Percentiles rank a stretch among this genome's conserved stretches.
Conservation (phyloP, 177 flowering plant genomes). For the Telopea speciosissima region DNA sequence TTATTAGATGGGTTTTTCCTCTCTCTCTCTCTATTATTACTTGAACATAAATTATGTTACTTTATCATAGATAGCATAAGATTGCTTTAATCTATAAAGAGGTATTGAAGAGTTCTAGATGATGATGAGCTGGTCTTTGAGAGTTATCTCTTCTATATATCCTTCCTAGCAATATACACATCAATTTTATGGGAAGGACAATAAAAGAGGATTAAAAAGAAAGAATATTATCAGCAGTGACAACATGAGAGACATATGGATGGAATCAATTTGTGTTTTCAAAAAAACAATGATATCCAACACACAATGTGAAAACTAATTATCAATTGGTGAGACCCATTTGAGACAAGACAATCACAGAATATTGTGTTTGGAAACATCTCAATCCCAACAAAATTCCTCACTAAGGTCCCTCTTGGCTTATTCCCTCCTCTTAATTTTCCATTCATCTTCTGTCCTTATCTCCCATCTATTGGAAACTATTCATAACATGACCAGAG, state of each 20-base stretch:
- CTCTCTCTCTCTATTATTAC: neutral
- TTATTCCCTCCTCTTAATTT: neutral
- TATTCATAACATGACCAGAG: neutral
- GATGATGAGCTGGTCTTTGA: no score
- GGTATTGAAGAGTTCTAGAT: neutral
- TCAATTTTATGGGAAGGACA: neutral
- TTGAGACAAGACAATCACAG: slow-evolving; percentile 22
- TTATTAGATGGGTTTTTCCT: no score
- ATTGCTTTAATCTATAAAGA: neutral
- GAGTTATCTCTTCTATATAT: neutral
- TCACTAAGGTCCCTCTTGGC: slow-evolving; percentile 5
- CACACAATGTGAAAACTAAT: slow-evolving; percentile 6
- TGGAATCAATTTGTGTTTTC: slow-evolving; percentile 5
- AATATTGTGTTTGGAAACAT: slow-evolving; percentile 26
- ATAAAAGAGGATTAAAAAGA: neutral
- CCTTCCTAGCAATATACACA: neutral
- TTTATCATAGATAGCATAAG: no score
- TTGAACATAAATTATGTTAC: no score
- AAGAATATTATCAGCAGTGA: neutral
- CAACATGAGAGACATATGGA: slow-evolving; percentile 2
- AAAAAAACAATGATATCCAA: slow-evolving; percentile 15
- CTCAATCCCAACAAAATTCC: slow-evolving; percentile 15
- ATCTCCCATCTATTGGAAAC: neutral
- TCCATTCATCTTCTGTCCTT: slow-evolving; percentile 13
- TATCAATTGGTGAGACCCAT: neutral